Percentiles rank a stretch among this genome's conserved stretches.
Evolutionary conservation across 257 asterid genomes (phyloP).

Genomic region (Solanum dulcamara): DNA sequence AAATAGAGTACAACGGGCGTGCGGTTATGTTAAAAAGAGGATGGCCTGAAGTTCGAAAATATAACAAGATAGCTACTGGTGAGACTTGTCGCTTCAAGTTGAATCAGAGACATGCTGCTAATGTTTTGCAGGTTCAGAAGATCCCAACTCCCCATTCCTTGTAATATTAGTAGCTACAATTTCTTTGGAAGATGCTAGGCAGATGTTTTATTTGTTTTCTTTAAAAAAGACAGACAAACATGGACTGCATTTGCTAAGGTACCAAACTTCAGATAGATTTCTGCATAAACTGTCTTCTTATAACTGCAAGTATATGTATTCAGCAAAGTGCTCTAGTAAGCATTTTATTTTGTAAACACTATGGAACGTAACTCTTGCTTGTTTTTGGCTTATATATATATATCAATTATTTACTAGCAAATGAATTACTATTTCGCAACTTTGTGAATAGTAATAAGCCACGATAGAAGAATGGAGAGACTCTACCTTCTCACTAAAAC

Average conservation of each 20-base stretch:
- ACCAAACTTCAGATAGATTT: neutral
- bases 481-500: no score
- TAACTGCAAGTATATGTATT: neutral
- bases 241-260: neutral
- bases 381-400: no score
- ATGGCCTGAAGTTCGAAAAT: neutral
- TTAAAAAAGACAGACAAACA: neutral
- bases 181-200: neutral
- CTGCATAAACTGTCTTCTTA: neutral
- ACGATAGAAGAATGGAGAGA: no score
- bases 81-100: neutral
- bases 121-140: neutral
- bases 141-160: neutral
- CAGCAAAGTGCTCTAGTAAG: neutral
- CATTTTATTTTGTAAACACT: neutral
- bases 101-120: neutral
- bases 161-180: neutral
- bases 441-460: no score
- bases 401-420: no score
- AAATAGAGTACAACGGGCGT: neutral
- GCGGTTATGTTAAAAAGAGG: neutral
- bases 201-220: neutral
- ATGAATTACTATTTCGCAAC: no score
- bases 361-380: neutral
- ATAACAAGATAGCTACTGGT: neutral